A percentile compares a stretch with the other conserved stretches of the same genome.
Evolutionary conservation across 176 grass and related monocot genomes (phyloP).

Genomic region (Sorghum bicolor): DNA sequence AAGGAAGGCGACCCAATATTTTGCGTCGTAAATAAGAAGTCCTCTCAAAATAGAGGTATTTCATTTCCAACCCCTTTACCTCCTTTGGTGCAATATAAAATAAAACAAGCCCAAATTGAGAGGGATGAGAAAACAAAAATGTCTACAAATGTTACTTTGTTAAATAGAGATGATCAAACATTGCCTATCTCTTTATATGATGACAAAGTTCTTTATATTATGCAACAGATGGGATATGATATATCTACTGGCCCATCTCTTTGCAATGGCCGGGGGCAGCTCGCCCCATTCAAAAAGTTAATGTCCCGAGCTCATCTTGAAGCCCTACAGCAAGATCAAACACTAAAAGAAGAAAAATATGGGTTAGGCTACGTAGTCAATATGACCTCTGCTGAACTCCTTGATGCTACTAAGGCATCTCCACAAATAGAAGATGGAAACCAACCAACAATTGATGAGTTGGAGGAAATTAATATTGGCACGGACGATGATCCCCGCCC

Average conservation of each 20-base stretch:
- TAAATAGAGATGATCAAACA: too few species aligned
- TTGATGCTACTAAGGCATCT: not conserved
- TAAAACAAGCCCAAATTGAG: not conserved
- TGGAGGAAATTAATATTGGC: not conserved
- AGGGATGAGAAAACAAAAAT: not conserved
- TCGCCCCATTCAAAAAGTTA: not conserved
- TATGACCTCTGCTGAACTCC: not conserved
- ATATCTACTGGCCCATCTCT: not conserved
- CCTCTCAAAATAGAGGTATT: not conserved
- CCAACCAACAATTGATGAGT: not conserved
- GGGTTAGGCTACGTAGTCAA: not conserved
- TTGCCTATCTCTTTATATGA: too few species aligned
- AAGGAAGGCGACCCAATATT: not conserved
- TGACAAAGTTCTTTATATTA: too few species aligned
- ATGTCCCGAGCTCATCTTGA: not conserved
- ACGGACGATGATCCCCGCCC: not conserved
- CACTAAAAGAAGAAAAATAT: not conserved
- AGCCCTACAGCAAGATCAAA: not conserved
- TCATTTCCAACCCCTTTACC: not conserved
- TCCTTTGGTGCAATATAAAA: not conserved
- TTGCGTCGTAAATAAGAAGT: not conserved
- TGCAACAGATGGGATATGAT: too few species aligned
- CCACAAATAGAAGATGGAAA: slow-evolving; percentile 17
- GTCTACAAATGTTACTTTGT: too few species aligned
- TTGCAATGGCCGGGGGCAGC: not conserved